Base-by-base conservation (phyloP, 352 stramenopile species). In the Phytophthora foliorum region DNA sequence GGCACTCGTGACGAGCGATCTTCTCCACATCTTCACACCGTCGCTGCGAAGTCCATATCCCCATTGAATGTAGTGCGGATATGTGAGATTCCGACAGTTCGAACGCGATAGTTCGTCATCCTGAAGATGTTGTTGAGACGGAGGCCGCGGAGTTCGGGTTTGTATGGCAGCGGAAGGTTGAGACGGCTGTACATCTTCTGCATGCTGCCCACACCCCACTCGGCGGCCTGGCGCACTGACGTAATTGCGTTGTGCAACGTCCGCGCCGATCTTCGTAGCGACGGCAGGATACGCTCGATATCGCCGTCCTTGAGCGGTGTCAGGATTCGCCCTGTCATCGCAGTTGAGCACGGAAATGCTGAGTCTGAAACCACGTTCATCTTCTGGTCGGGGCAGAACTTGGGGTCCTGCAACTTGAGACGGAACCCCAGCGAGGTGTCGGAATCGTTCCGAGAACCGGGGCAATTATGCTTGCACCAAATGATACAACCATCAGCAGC, bases 41-140 rank as follows among this genome's bases (percentile, higher is more conserved):
- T 6, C 25, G 25, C 25, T 6, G 3, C 25, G 25, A 29, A 29
- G 25, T 29, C 25, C 29, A 9, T 32, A n/a, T 50, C 54, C 0
- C 54, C 25, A 31, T 25, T 42, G n/a, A 62, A 53, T 0, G 55
- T 54, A 1, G 19, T 50, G 9, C 17, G 52, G 1, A 59, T 59
- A 14, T 49, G 50, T 1, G 52, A 59, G 3, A 59, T 59, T 2
- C 22, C 36, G 4, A 50, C 68, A 10, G 46, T 82, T 0, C 64
- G 39, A 1, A 62, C 54, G 0, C 49, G 25, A 10, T 56, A 56
- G 49, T 56, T 79, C 0, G 44, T 42, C 14, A 64, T 44, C 24
- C 54, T 10, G 13, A 62, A 52, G 6, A 42, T 32, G 41, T 53
- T 62, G n/a, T 42, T 45, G n/a, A 62, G 10, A 0, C 39, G 39